Evolutionary conservation across 306 rosid genomes (phyloP), one percentile per base, ranked within the genome.

Genomic region (Calophaca sinica): DNA sequence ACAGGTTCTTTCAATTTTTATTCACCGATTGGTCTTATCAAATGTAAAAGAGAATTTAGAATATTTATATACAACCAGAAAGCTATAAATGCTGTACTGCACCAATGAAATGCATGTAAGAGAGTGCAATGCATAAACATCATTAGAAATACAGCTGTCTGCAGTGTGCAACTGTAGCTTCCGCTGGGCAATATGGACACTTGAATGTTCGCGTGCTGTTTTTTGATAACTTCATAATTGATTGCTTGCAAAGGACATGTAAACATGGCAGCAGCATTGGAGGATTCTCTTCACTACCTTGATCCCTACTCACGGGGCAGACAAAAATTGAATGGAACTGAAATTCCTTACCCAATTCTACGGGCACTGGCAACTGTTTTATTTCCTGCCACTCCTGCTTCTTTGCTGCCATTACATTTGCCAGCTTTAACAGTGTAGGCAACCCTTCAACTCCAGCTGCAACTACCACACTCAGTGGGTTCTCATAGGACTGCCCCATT

Each of bases 301-400:
- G 96, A 42, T 92, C 98, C 81, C 94, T 83, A 63, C 94, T 90
- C 74, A 92, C 98, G 3, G 96, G 98, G 86, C 98, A 92, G 29
- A 90, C 98, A 73, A 90, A 90, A 65, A 90, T 86, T 0, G 98
- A 92, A 81, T 92, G 98, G 76, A 90, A 92, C 86, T 90, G 94
- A 84, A 90, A 90, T 74, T 90, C 96, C 76, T 87, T 86, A 11
- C 92, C 90, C 88, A 92, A 72, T 52, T 92, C 98, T 51, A 92
- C 84, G 2, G 98, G 92, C 73, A 90, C 96, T 0, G 97, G 96
- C 78, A 90, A 82, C 75, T 92, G 96, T 65, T 84, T 86, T 89
- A 90, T 90, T 6, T 85, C 91, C 70, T 62, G 92, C 98, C 98
- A 92, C 75, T 90, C 98, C 60, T 86, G 92, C 91, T 88, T 88